Percentiles rank a stretch among this genome's conserved stretches.
Evolutionary conservation across 192 early-diverging fungal species (phyloP).

Genomic region (Cladochytrium replicatum): DNA sequence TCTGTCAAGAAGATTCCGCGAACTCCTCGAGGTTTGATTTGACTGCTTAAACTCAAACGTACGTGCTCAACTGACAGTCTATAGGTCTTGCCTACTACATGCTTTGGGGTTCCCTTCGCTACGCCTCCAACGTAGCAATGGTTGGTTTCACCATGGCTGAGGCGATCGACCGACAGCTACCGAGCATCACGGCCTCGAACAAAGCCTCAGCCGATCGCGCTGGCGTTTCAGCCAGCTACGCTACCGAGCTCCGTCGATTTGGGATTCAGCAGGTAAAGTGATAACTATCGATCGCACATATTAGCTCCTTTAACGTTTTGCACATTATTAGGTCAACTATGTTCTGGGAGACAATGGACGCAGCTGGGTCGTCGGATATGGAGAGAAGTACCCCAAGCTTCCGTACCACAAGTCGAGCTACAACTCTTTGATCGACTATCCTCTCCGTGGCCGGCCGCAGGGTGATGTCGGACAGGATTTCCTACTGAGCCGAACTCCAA

Average conservation of each 20-base stretch:
- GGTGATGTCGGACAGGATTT: slow-evolving; percentile 37
- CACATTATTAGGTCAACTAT: too few species aligned
- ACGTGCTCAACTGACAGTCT: too few species aligned
- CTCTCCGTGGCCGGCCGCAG: slow-evolving; percentile 35
- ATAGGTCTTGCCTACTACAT: slow-evolving; percentile 31
- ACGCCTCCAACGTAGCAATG: slow-evolving; percentile 34
- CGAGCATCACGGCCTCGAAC: too few species aligned
- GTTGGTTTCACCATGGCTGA: slow-evolving; percentile 33
- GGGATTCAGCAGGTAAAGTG: too few species aligned
- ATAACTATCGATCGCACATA: too few species aligned
- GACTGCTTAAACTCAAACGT: too few species aligned
- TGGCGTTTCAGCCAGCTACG: too few species aligned
- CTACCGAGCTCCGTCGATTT: slow-evolving; percentile 13
- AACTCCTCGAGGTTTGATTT: slow-evolving; percentile 45
- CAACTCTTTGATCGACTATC: slow-evolving; percentile 44
- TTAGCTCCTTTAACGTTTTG: too few species aligned
- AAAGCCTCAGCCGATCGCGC: too few species aligned
- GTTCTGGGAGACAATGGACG: slow-evolving; percentile 41
- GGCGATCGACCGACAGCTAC: not conserved
- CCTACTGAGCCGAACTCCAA: slow-evolving; percentile 18
- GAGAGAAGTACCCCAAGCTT: slow-evolving; percentile 30
- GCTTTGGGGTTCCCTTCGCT: slow-evolving; percentile 40
- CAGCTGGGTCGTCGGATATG: slow-evolving; percentile 43
- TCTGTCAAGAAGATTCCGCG: too few species aligned
- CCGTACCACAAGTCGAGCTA: slow-evolving; percentile 46